Conservation (phyloP, 371 early-diverging fungal species). For the Nematocida major region DNA sequence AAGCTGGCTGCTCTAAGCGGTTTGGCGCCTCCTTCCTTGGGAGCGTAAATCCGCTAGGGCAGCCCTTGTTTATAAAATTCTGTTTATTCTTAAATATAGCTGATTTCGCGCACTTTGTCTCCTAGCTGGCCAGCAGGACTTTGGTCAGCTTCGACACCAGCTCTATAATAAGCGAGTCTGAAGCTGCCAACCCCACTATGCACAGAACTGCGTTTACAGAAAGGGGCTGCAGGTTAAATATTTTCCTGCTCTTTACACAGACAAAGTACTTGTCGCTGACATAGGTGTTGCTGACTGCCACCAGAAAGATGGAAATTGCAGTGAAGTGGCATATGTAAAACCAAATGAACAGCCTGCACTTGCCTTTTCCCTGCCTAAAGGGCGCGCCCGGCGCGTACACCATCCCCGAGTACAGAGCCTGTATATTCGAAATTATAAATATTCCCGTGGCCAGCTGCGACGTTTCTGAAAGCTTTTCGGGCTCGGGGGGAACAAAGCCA, state of each 20-base stretch:
- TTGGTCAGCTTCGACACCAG: neutral
- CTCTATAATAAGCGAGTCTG: constrained; percentile 14
- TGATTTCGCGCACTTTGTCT: no score
- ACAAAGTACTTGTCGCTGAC: neutral
- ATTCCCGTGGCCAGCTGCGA: constrained; percentile 36
- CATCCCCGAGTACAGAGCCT: constrained; percentile 39
- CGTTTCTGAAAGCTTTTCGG: constrained; percentile 5
- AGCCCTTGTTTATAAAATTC: no score
- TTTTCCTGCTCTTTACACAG: neutral
- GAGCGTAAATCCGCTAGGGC: no score
- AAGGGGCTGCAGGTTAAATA: constrained; percentile 30
- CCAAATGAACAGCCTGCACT: constrained; percentile 5
- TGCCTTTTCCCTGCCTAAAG: constrained; percentile 10
- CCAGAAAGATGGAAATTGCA: constrained; percentile 4
- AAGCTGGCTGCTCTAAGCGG: no score
- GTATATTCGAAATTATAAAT: constrained; percentile 40
- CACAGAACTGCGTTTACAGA: neutral
- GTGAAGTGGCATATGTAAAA: constrained; percentile 29
- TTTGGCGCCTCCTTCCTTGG: no score
- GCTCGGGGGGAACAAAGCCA: neutral
- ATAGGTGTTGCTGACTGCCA: neutral
- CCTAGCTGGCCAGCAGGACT: neutral
- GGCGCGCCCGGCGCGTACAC: constrained; percentile 43
- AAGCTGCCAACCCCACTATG: neutral
- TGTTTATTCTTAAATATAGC: no score